phyloP scores from a whole-genome alignment of 441 rosid species.

The Aquilaria agallochum region DNA sequence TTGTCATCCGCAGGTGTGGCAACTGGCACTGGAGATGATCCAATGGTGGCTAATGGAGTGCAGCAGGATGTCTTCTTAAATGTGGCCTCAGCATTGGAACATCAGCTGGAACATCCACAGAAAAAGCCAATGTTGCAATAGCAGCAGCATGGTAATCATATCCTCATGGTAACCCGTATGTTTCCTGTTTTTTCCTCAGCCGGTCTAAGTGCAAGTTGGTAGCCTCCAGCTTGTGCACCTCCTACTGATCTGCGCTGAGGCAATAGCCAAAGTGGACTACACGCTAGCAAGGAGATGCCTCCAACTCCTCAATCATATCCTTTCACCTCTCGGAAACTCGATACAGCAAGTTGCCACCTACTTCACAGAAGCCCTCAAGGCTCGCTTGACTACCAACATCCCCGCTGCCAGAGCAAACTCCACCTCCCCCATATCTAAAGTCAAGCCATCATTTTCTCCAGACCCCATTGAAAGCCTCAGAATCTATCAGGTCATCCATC shows the following conservation, averaged over 20 bases:
- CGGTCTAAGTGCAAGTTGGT: slow-evolving; percentile 44
- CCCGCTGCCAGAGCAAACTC: slow-evolving; percentile 15
- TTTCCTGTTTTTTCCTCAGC: neutral
- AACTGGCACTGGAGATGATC: too few relatives aligned
- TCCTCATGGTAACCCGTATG: too few relatives aligned
- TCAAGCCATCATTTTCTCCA: slow-evolving; percentile 36
- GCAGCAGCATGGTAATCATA: too few relatives aligned
- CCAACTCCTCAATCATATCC: slow-evolving; percentile 47
- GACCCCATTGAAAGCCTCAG: slow-evolving; percentile 46
- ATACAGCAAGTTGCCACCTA: slow-evolving; percentile 61
- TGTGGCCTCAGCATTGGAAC: too few relatives aligned
- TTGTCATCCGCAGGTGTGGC: too few relatives aligned
- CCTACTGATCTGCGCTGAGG: slow-evolving; percentile 58
- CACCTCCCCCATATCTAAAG: slow-evolving; percentile 18
- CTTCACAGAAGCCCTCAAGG: slow-evolving; percentile 52
- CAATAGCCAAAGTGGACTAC: slow-evolving; percentile 58
- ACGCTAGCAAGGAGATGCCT: slow-evolving; percentile 47
- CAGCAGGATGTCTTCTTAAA: too few relatives aligned
- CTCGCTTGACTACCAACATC: slow-evolving; percentile 35
- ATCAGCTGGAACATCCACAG: too few relatives aligned
- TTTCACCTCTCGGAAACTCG: slow-evolving; percentile 49
- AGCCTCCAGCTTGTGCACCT: slow-evolving; percentile 60
- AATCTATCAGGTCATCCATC: slow-evolving; percentile 53
- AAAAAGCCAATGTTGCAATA: too few relatives aligned
- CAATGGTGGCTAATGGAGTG: too few relatives aligned